Percentiles rank a stretch among this genome's conserved stretches.
These are phyloP conservation scores for Ziziphus jujuba DNA, from an alignment of 306 rosid species.

Conservation along the genomic window DNA sequence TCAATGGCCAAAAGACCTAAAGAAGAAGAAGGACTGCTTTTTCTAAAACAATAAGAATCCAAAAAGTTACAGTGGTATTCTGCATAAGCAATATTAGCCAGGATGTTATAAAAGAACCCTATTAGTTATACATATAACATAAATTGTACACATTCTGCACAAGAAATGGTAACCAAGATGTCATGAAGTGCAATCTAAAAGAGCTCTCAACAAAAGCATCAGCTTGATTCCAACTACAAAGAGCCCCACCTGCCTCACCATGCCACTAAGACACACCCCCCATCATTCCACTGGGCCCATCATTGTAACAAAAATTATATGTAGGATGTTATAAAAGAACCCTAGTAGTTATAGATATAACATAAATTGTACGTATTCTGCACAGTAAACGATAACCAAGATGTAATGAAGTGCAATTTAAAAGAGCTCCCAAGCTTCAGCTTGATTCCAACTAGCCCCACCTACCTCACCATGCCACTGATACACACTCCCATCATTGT, in stretches of 20 bases:
- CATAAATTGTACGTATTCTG: too few relatives aligned
- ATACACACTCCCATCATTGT: too few relatives aligned
- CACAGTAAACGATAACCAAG: not conserved
- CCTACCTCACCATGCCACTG: too few relatives aligned
- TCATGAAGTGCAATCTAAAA: conserved; percentile 5
- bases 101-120: too few relatives aligned
- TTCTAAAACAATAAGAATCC: not conserved
- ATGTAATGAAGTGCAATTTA: not conserved
- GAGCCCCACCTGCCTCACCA: not conserved
- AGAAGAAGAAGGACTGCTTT: not conserved
- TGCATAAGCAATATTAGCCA: too few relatives aligned
- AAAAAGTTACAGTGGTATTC: not conserved
- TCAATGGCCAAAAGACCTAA: not conserved
- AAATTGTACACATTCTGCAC: too few relatives aligned
- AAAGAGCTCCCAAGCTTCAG: not conserved
- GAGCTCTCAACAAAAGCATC: not conserved
- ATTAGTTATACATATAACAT: too few relatives aligned
- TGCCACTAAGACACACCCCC: too few relatives aligned
- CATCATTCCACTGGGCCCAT: not conserved
- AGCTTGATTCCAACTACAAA: not conserved
- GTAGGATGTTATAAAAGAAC: too few relatives aligned
- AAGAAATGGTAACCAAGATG: not conserved
- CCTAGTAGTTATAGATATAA: too few relatives aligned
- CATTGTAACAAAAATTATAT: not conserved
- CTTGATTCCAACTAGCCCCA: not conserved